A percentile compares a stretch with the other conserved stretches of the same genome.
phyloP scores from a whole-genome alignment of 2,329 filamentous ascomycete genomes.

The Endocalyx cinctus region DNA sequence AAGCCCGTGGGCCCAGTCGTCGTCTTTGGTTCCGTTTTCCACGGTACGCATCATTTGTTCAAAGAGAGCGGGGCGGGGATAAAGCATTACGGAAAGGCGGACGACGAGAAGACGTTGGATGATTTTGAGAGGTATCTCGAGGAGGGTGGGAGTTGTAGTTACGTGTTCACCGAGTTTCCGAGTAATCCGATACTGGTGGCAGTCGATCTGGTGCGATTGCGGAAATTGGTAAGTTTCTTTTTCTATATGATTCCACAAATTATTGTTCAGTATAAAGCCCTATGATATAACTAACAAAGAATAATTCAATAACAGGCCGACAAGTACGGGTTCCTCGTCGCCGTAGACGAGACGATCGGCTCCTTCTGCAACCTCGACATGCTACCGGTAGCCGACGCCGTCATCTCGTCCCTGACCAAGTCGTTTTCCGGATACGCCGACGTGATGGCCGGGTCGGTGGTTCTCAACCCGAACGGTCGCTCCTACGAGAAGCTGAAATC shows the following conservation, averaged over 20 bases:
- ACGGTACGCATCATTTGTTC: constrained; percentile 43
- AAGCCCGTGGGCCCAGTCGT: constrained; percentile 35
- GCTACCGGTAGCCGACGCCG: constrained; percentile 41
- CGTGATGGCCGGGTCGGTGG: constrained; percentile 18
- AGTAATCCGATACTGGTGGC: constrained; percentile 41
- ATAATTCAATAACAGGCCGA: constrained; percentile 27
- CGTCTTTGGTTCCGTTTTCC: constrained; percentile 48
- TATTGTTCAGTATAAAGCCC: too few relatives aligned
- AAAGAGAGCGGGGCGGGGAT: constrained; percentile 38
- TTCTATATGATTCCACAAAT: too few relatives aligned
- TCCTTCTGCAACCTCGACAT: constrained; percentile 48
- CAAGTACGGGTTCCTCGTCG: constrained; percentile 39
- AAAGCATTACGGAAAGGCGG: constrained; percentile 44
- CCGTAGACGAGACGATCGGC: constrained; percentile 46
- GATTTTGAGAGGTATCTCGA: constrained; percentile 41
- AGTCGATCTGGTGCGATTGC: constrained; percentile 34
- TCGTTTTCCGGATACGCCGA: constrained; percentile 53
- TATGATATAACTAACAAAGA: too few relatives aligned
- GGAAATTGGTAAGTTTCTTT: constrained; percentile 32
- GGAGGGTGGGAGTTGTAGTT: constrained; percentile 35
- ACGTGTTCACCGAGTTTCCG: constrained; percentile 46
- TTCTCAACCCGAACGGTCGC: constrained; percentile 15
- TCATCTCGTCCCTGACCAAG: constrained; percentile 48
- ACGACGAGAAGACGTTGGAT: constrained; percentile 35
- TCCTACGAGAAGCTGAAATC: constrained; percentile 13